Percentiles rank a stretch among this genome's conserved stretches.
These are phyloP conservation scores for Cladobotryum protrusum DNA, from an alignment of 2,329 filamentous ascomycete genomes.

Conservation along the genomic window DNA sequence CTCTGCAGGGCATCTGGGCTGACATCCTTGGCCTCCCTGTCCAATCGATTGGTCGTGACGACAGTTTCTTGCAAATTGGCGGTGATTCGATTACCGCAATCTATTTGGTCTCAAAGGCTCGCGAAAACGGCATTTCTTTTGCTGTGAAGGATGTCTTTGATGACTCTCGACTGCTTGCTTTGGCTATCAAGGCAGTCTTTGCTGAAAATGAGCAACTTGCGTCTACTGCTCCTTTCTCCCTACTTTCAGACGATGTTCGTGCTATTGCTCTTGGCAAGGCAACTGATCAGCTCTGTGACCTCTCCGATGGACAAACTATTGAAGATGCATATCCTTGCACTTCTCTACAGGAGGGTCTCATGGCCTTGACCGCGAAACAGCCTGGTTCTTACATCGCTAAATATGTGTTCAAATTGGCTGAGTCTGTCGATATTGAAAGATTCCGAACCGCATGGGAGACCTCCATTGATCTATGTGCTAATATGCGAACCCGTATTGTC, in stretches of 20 bases:
- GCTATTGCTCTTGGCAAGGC: neutral
- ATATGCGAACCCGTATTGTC: slow-evolving; percentile 9
- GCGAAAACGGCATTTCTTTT: slow-evolving; percentile 9
- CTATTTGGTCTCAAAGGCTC: slow-evolving; percentile 11
- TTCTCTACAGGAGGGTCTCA: slow-evolving; percentile 17
- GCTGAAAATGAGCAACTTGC: neutral
- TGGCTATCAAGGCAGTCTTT: neutral
- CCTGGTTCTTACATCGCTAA: slow-evolving; percentile 27
- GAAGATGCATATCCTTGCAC: slow-evolving; percentile 18
- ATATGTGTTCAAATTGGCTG: slow-evolving; percentile 12
- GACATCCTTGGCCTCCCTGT: neutral
- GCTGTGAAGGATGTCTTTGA: slow-evolving; percentile 12
- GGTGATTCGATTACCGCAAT: slow-evolving; percentile 15
- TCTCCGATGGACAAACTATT: slow-evolving; percentile 3
- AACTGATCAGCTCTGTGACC: neutral
- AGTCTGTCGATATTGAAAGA: slow-evolving; percentile 11
- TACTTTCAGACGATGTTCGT: neutral
- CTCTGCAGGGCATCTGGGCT: slow-evolving; percentile 3
- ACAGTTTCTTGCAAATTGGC: slow-evolving; percentile 14
- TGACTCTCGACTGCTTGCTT: slow-evolving; percentile 9
- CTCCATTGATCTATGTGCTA: slow-evolving; percentile 9
- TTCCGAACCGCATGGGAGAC: slow-evolving; percentile 24
- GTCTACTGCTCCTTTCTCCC: neutral
- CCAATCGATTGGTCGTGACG: slow-evolving; percentile 12
- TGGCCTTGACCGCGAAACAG: slow-evolving; percentile 26